These are phyloP conservation scores for Cladophialophora immunda DNA, from an alignment of 2,329 filamentous ascomycete genomes.

Conservation along the genomic window DNA sequence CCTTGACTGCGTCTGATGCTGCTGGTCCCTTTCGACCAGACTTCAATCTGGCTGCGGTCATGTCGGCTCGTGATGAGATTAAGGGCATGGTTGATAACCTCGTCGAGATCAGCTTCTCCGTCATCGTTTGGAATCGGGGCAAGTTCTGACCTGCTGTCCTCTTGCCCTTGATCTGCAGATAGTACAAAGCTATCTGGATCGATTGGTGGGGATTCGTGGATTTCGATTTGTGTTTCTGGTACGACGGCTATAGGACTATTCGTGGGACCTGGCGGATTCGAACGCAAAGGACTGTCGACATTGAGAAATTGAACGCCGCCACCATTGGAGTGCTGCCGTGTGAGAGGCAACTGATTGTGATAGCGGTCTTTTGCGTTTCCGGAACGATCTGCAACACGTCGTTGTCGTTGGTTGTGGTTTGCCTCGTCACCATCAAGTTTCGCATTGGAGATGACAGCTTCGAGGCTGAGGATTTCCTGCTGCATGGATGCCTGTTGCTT, in stretches of 20 bases:
- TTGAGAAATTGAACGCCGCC: background rate
- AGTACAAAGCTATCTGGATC: background rate
- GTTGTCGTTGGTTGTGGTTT: background rate
- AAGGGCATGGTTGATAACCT: background rate
- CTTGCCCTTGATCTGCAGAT: background rate
- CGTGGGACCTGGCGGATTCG: background rate
- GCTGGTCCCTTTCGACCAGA: background rate
- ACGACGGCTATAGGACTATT: constrained; percentile 3
- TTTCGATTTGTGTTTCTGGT: constrained; percentile 31
- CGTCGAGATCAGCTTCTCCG: background rate
- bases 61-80: background rate
- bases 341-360: background rate
- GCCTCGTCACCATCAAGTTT: constrained; percentile 15
- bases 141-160: background rate
- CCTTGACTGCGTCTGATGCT: background rate
- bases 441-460: constrained; percentile 26
- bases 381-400: constrained; percentile 27
- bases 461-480: constrained; percentile 20
- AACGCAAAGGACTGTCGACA: background rate
- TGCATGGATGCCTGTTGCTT: constrained; percentile 14
- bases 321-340: background rate
- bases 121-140: background rate
- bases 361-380: background rate
- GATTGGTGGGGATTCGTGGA: constrained; percentile 4
- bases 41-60: background rate